A percentile compares a stretch with the other conserved stretches of the same genome.
phyloP scores from a whole-genome alignment of 371 early-diverging fungal species.

The Haplosporangium sp. region DNA sequence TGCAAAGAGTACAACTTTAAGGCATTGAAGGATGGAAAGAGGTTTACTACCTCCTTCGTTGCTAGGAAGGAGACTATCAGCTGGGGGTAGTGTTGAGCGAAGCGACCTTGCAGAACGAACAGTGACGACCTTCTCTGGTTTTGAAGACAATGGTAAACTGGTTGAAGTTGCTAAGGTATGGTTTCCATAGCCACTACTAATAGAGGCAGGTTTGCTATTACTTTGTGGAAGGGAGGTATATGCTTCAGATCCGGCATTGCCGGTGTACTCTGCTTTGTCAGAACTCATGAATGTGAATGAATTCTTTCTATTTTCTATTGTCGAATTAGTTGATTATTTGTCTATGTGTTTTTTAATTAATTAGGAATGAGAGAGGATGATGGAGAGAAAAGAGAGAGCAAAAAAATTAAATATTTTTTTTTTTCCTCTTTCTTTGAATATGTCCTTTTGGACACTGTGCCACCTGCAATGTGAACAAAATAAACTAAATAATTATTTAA shows the following conservation, averaged over 20 bases:
- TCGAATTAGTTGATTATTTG: too few species aligned
- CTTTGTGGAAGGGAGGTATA: neutral
- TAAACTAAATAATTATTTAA: too few species aligned
- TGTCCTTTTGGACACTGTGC: too few species aligned
- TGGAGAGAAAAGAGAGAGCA: too few species aligned
- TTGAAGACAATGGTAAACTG: constrained; percentile 6
- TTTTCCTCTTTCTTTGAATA: too few species aligned
- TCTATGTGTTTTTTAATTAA: too few species aligned
- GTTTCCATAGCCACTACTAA: neutral
- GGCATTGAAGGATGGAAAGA: constrained; percentile 27
- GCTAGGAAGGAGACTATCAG: constrained; percentile 11
- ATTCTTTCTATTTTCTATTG: too few species aligned
- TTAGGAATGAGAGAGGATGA: too few species aligned
- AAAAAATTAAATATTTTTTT: too few species aligned
- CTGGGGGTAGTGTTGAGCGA: constrained; percentile 16
- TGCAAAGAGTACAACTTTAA: constrained; percentile 62
- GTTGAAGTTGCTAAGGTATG: neutral
- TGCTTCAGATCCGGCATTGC: neutral
- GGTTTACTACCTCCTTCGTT: neutral
- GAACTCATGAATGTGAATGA: too few species aligned
- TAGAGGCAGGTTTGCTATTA: neutral
- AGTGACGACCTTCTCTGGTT: constrained; percentile 26
- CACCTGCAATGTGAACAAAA: too few species aligned
- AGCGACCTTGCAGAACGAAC: constrained; percentile 49
- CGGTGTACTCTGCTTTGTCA: neutral